Percentiles rank a stretch among this genome's conserved stretches.
phyloP scores from a whole-genome alignment of 768 basidiomycete species.

The Suillus tomentosus region DNA sequence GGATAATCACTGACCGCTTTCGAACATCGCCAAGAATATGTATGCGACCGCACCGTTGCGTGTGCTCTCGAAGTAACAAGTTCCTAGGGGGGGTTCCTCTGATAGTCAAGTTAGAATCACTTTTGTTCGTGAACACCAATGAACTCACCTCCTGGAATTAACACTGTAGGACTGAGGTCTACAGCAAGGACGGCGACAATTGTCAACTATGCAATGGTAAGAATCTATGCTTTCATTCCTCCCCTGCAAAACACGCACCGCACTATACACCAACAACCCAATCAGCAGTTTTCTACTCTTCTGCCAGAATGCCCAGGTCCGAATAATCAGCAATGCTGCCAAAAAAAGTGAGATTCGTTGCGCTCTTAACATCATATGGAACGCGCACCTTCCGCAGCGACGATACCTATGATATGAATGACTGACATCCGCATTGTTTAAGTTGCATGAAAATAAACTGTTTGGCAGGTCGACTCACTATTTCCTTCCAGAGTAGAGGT shows the following conservation, averaged over 20 bases:
- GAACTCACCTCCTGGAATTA: constrained; percentile 13
- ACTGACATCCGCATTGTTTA: not conserved
- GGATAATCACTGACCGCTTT: not conserved
- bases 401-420: constrained; percentile 12
- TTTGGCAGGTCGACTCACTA: constrained; percentile 11
- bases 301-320: constrained; percentile 26
- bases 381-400: constrained; percentile 11
- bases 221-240: not conserved
- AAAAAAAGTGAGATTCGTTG: not conserved
- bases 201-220: constrained; percentile 8
- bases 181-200: constrained; percentile 10
- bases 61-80: not conserved
- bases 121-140: not conserved
- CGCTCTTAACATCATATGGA: not conserved
- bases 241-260: constrained; percentile 10
- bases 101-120: not conserved
- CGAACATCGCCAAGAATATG: not conserved
- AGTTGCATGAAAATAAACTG: not conserved
- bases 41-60: not conserved
- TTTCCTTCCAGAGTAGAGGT: constrained; percentile 7
- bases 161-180: constrained; percentile 1
- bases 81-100: not conserved
- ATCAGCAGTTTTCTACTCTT: constrained; percentile 15
- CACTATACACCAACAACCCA: constrained; percentile 16
- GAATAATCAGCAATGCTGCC: constrained; percentile 19